These are phyloP conservation scores for Salvia splendens DNA, from an alignment of 257 asterid species.

Conservation along the genomic window DNA sequence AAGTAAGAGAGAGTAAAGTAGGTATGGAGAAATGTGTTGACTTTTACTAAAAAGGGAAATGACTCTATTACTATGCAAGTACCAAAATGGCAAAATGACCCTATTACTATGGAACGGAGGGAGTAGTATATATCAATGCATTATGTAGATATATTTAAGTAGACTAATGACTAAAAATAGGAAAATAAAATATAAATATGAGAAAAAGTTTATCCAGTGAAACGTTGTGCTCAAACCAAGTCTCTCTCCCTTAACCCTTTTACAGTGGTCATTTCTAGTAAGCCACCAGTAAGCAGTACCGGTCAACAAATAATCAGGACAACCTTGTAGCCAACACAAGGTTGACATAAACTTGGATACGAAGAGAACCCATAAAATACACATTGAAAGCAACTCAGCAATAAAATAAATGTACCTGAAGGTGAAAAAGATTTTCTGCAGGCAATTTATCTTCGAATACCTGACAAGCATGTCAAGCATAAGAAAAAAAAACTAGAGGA, in stretches of 20 bases:
- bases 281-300: constrained; percentile 26
- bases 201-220: neutral
- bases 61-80: no score
- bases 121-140: constrained; percentile 3
- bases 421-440: constrained; percentile 81
- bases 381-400: constrained; percentile 21
- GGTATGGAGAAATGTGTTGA: no score
- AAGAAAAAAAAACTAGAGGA: constrained; percentile 30
- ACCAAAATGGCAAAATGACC: no score
- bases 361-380: constrained; percentile 19
- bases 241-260: constrained; percentile 10
- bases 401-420: constrained; percentile 68
- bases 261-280: neutral
- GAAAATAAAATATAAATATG: neutral
- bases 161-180: neutral
- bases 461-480: constrained; percentile 47
- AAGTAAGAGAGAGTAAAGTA: no score
- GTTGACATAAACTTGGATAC: constrained; percentile 14
- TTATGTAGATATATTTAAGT: constrained; percentile 17
- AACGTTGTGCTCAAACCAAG: constrained; percentile 15
- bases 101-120: no score
- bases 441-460: constrained; percentile 93
- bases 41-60: no score
- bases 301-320: constrained; percentile 9
- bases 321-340: constrained; percentile 2